Evolutionary conservation across 352 stramenopile genomes (phyloP), one percentile per base, ranked within the genome.

Genomic region (Pythium phragmitis): DNA sequence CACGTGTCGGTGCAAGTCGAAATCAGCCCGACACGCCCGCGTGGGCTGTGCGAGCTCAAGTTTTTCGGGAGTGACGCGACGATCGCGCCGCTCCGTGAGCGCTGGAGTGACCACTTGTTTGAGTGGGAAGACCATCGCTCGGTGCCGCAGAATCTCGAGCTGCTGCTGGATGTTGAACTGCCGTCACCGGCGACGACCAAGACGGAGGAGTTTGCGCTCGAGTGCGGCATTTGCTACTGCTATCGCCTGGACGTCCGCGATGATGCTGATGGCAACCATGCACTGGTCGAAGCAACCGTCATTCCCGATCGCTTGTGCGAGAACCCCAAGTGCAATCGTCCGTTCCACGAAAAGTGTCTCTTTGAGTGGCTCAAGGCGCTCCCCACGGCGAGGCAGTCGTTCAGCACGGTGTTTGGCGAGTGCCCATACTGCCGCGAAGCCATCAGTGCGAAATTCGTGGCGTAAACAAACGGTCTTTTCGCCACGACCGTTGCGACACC

Each of bases 171-270:
- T 16, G 45, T 96, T 4, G 68, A 67, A 49, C 77, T 96, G 57
- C 87, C 87, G 39, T 85, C 77, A 6, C 85, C 81, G 4, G 75
- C 64, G 49, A 75, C 70, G 11, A 73, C 70, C 11, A 75, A 76
- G 30, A 48, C 61, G 0, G 80, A 94, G 6, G 80, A 92, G 45
- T 94, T 96, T 62, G 80, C 80, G 3, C 58, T 88, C 17, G 89
- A 97, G 67, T 96, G 89, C 50, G 89, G 89, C 41, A 96, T 97
- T 63, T 97, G 89, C 72, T 97, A 97, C 65, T 85, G 73, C 62
- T 96, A 96, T 53, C 81, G 84, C 0, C 66, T 90, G 12, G 79
- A 90, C 4, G 51, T 70, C 3, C 69, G 76, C 3, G 70, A 75
- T 1, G 57, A 68, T 0, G 45, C 67, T 48, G 19, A 9, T 34